Base-by-base conservation (phyloP, 83 land plant species). In the Picea engelmannii region DNA sequence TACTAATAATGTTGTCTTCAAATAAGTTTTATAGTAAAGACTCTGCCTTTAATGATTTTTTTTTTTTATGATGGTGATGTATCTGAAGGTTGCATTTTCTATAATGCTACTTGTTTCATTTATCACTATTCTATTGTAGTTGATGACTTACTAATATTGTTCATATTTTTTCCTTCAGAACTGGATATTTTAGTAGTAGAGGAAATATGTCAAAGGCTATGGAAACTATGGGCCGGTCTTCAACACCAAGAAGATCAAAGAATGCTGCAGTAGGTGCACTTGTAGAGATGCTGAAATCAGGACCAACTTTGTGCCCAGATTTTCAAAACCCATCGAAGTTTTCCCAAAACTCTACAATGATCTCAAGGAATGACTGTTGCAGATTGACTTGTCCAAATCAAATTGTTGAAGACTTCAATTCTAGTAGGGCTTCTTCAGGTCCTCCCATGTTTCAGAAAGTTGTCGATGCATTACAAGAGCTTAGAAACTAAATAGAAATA, bases 221-320 rank as follows among this genome's bases (percentile, higher is more conserved):
- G 61, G 61, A 75, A 75, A 27, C 13, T 1, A 3, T 59, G n/a
- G 78, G 78, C n/a, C 61, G 52, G 31, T 49, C 61, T 52, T 75
- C 78, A 52, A 12, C 61, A 52, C 78, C 78, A 49, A 75, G 78
- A 10, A 75, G 78, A 75, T 52, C 78, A 23, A 61, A 75, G 4
- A 52, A 49, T 75, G 78, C 78, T 21, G 61, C 59, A 21, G 24
- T 75, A 47, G 78, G 78, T 52, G 61, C 24, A 20, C 78, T 75
- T 75, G 61, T 75, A 12, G 61, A 75, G 78, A 75, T 75, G 78
- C 2, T 75, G 10, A 75, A 52, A 23, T 75, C 78, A 75, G 35
- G 61, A 75, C 35, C 61, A 13, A 18, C 78, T 49, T 23, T 75
- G 78, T 59, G 24, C 13, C 60, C 49, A 55, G 5, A 75, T 52